Evolutionary conservation across 2,329 filamentous ascomycete species (phyloP), one percentile per base, ranked within the genome.

Genomic region (Colletotrichum sansevieriae): DNA sequence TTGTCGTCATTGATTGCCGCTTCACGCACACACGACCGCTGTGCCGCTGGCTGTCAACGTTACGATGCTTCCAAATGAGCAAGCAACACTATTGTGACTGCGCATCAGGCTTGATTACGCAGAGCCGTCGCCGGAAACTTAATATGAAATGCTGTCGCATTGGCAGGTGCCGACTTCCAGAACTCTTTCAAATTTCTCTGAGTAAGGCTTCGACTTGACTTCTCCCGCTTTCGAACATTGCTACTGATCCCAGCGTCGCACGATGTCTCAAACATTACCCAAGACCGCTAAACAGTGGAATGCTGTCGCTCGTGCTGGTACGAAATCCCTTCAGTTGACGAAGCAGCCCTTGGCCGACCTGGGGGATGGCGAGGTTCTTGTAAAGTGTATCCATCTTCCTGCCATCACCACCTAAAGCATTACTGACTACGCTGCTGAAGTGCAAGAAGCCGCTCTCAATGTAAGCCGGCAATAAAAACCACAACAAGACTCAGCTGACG

Each of bases 401-500:
- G 15, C 18, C 20, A 5, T 22, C 13, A 25, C 78, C 37, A 81
- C 56, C 83, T 81, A 11, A 84, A 81, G 22, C 4, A 83, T 84
- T 37, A 80, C 87, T 58, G 10, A 55, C 52, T 87, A 87, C 2
- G 8, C 78, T 87, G 82, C 74, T 84, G 12, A 47, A 68, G 62
- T 68, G 15, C 65, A 68, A 18, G 65, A 62, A 12, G 65, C 65
- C 15, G 41, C 65, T 10, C 15, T 68, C 13, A 68, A 68, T 29
- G 62, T 65, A 39, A 46, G 6, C 25, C 9, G 29, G 63, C 68
- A 56, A 22, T 4, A 22, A 22, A 22, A 22, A 22, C 22, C 22
- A 22, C 22, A 22, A 22, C 3, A 22, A 22, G 22, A 22, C 22
- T 22, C 22, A 22, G 22, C 22, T 22, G 4, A 71, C 22, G 41